Base-by-base conservation (phyloP, 768 basidiomycete genomes). In the Kwoniella europaea region DNA sequence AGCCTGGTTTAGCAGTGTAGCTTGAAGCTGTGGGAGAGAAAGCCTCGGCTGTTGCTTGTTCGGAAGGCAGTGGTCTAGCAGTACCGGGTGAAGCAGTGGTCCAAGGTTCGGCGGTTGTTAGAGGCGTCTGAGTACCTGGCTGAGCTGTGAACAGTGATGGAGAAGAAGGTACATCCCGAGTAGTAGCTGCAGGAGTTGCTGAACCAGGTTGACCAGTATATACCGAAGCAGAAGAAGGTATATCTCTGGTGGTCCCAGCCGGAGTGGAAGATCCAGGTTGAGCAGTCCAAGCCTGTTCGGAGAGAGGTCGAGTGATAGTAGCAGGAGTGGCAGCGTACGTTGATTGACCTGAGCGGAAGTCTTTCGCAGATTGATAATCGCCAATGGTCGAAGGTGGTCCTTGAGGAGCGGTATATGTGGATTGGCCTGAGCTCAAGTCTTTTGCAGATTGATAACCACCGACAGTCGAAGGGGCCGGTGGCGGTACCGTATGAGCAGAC, bases 1-100 rank as follows among this genome's bases (percentile, higher is more conserved):
- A 20, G 18, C 56, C 63, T 2, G 44, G 69, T 43, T 35, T 46
- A 15, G 63, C 63, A n/a, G 63, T 70, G 44, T 50, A 58, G 44
- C 24, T 52, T 16, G 69, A 70, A n/a, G 55, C 64, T 18, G 63
- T 20, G 41, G 69, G 69, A 10, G 63, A 65, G 56, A 70, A 64
- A 16, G 29, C 20, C 20, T 63, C 54, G 9, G 61, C 68, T 16
- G 67, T 68, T 4, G 20, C 57, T 27, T 43, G 1, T n/a, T 67
- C 65, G 15, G 65, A 44, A 15, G 57, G 41, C 3, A 54, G 64
- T 43, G 24, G 35, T 44, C 55, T 42, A 57, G 65, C 65, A 22
- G 65, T 67, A 16, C 53, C 9, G 10, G 59, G 41, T 18, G 64
- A 65, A 12, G 67, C 22, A 6, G 60, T 20, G 10, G 67, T 46